Percentiles rank a stretch among this genome's conserved stretches.
phyloP scores from a whole-genome alignment of 345 rosid species.

The Lepidium africanum region DNA sequence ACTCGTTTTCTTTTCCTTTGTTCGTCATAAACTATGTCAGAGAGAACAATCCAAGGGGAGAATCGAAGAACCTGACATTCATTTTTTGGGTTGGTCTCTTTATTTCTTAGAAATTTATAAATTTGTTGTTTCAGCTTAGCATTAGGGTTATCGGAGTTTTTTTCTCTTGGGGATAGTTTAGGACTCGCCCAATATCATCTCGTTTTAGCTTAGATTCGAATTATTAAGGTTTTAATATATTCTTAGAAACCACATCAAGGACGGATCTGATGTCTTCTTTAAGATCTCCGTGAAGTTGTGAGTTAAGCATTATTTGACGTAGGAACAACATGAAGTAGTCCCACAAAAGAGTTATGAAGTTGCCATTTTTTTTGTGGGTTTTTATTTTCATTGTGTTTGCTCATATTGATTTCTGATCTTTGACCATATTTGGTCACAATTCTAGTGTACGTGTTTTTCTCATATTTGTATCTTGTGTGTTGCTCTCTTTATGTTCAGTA shows the following conservation, averaged over 20 bases:
- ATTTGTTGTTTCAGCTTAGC: background rate
- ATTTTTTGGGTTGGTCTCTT: background rate
- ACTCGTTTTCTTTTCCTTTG: background rate
- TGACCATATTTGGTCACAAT: background rate
- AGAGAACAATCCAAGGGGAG: background rate
- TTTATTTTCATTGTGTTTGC: background rate
- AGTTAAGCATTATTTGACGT: background rate
- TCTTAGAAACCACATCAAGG: background rate
- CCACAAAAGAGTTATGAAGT: background rate
- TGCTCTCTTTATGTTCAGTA: background rate
- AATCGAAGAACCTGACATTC: background rate
- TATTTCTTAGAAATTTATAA: background rate
- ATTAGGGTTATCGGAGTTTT: background rate
- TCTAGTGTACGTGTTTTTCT: background rate
- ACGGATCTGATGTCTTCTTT: background rate
- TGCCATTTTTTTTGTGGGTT: constrained; percentile 6
- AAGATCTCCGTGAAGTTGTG: background rate
- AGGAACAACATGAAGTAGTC: background rate
- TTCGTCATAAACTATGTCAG: background rate
- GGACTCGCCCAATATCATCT: background rate
- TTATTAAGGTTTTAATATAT: background rate
- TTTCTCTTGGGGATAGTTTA: background rate
- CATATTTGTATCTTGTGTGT: background rate
- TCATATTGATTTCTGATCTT: background rate
- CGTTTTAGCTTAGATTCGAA: background rate